Conservation (phyloP, 1,284 basidiomycete genomes). For the Rhodotorula sp. region DNA sequence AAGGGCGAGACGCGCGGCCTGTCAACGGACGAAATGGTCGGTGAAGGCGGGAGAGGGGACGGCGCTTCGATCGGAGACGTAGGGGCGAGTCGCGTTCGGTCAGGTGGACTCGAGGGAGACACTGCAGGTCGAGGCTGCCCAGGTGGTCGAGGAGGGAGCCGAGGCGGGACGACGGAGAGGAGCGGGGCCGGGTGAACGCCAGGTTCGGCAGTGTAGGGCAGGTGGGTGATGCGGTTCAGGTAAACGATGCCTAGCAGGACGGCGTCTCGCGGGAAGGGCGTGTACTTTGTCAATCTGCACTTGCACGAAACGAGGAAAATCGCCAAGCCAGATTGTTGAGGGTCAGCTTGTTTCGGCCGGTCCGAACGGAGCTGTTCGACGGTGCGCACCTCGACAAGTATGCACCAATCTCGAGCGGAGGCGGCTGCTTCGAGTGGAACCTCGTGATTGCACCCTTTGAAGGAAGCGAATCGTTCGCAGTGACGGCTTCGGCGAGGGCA, state of each 20-base stretch:
- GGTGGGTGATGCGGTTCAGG: slow-evolving; percentile 35
- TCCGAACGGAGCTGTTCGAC: not conserved
- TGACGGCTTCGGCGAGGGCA: slow-evolving; percentile 5
- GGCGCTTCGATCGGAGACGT: not conserved
- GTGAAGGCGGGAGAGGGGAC: slow-evolving; percentile 17
- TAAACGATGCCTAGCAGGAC: slow-evolving; percentile 32
- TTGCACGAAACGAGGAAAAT: not conserved
- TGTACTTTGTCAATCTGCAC: slow-evolving; percentile 30
- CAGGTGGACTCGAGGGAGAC: too few relatives aligned
- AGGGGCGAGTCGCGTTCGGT: not conserved
- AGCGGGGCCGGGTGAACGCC: slow-evolving; percentile 5
- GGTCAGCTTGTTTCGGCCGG: too few relatives aligned
- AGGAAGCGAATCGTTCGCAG: slow-evolving; percentile 19
- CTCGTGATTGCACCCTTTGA: slow-evolving; percentile 26
- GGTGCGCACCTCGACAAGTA: slow-evolving; percentile 32
- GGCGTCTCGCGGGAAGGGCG: slow-evolving; percentile 38
- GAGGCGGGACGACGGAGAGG: not conserved
- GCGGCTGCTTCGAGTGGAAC: slow-evolving; percentile 36
- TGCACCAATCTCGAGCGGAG: slow-evolving; percentile 12
- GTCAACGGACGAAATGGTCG: slow-evolving; percentile 5
- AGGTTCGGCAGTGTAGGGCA: slow-evolving; percentile 14
- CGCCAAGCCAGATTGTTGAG: not conserved
- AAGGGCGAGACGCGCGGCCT: slow-evolving; percentile 12
- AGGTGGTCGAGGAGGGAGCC: not conserved
- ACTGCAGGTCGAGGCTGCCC: too few relatives aligned